phyloP scores from a whole-genome alignment of 345 rosid species.

The Linum lewisii region DNA sequence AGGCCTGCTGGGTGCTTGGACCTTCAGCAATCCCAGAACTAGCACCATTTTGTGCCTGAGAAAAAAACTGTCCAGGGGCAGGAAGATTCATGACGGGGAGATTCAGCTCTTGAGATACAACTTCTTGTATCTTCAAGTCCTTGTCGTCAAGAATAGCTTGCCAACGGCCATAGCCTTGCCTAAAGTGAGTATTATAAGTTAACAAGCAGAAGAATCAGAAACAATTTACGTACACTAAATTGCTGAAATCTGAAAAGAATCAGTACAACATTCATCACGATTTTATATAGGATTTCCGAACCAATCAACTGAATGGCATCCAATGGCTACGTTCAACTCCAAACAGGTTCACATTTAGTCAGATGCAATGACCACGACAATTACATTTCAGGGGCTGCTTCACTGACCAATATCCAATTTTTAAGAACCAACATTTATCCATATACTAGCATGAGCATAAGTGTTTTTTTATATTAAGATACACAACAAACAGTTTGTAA shows the following conservation, averaged over 20 bases:
- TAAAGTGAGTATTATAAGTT: conserved; percentile 10
- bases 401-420: background rate
- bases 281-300: background rate
- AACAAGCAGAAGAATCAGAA: background rate
- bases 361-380: background rate
- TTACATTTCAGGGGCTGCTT: background rate
- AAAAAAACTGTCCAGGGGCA: conserved; percentile 49
- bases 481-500: too few relatives aligned
- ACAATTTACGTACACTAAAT: background rate
- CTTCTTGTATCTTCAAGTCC: conserved; percentile 74
- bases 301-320: background rate
- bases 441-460: too few relatives aligned
- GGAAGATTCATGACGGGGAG: conserved; percentile 68
- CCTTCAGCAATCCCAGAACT: conserved; percentile 37
- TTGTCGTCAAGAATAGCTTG: conserved; percentile 97
- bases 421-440: too few relatives aligned
- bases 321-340: background rate
- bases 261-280: background rate
- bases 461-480: too few relatives aligned
- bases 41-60: conserved; percentile 59
- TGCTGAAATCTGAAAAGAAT: background rate
- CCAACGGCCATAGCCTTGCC: conserved; percentile 99
- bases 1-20: conserved; percentile 32
- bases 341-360: background rate
- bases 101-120: conserved; percentile 82